Base-by-base conservation (phyloP, 371 early-diverging fungal genomes). In the Mucor saturninus region DNA sequence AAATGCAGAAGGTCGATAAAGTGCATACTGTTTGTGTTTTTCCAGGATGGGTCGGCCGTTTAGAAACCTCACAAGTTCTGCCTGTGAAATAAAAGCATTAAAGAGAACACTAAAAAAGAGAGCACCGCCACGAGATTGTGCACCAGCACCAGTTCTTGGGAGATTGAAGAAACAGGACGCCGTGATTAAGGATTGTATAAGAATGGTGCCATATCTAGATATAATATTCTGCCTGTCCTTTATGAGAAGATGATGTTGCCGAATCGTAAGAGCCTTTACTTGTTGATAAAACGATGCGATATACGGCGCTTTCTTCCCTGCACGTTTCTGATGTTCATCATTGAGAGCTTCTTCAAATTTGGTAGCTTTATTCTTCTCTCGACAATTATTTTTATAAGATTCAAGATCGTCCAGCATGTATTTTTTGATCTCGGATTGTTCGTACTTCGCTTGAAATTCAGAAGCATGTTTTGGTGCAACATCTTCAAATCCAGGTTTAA, bases 81-180 rank as follows among this genome's bases (percentile, higher is more conserved):
- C 58, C 63, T 83, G 80, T n/a, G 83, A 69, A 15, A 84, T 73
- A 26, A 89, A 78, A n/a, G 85, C 62, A 46, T 80, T 86, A 64
- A 87, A 84, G 14, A 89, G 59, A 1, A 81, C 62, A 10, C 83
- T 68, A 43, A 85, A 84, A 54, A 85, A 86, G 14, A 88, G 60
- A 35, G 84, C 89, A 76, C 91, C 92, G 48, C 91, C 90, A 45
- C 93, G 86, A 5, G 88, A 85, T 68, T 89, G 88, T 49, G 87
- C 84, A 40, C 92, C 90, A 15, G 64, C 64, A 6, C 80, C 75
- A 54, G 67, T 67, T 0, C 55, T 43, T 8, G 87, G 86, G 53
- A 89, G 65, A 56, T 71, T 62, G 56, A 76, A 85, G 72, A 89
- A 91, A 45, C 86, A 83, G 29, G 89, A 86, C 14, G 90, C 91